A percentile compares a stretch with the other conserved stretches of the same genome.
Conservation (phyloP, 495 filamentous ascomycete species). For the Cairneyella variabilis region DNA sequence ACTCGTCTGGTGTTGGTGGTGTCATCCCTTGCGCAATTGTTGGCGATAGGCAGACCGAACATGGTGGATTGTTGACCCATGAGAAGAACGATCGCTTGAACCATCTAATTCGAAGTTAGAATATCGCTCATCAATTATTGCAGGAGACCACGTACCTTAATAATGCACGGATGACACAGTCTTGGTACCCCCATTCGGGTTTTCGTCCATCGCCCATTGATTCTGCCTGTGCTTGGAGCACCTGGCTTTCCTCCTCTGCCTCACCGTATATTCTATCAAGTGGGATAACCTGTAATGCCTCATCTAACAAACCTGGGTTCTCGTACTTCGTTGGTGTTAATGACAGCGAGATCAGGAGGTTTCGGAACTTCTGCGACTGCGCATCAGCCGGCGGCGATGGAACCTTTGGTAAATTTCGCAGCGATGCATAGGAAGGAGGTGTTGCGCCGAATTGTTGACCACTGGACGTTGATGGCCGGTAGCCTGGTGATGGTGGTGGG, state of each 20-base stretch:
- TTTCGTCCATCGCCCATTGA: conserved; percentile 72
- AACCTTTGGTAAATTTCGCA: conserved; percentile 74
- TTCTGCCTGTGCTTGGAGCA: conserved; percentile 79
- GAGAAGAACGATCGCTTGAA: conserved; percentile 93
- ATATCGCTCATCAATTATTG: conserved; percentile 4
- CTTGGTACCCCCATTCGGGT: conserved; percentile 96
- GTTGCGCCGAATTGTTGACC: conserved; percentile 27
- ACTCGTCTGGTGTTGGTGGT: conserved; percentile 81
- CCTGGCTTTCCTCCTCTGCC: conserved; percentile 87
- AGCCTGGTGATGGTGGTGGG: conserved; percentile 27
- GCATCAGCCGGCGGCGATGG: conserved; percentile 72
- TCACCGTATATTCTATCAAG: conserved; percentile 90
- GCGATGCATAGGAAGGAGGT: conserved; percentile 60
- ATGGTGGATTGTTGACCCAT: conserved; percentile 93
- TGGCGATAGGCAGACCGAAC: conserved; percentile 73
- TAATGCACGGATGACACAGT: conserved; percentile 90
- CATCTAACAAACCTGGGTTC: conserved; percentile 93
- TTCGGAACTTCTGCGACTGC: conserved; percentile 76
- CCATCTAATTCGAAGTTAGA: conserved; percentile 59
- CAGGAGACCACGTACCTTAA: conserved; percentile 54
- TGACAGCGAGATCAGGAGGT: conserved; percentile 75
- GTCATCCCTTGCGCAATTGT: conserved; percentile 79
- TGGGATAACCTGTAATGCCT: conserved; percentile 81
- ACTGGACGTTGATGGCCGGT: conserved; percentile 39
- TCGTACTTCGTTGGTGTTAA: conserved; percentile 88